These are phyloP conservation scores for Pseudoneurospora amorphoporcata DNA, from an alignment of 495 filamentous ascomycete genomes.

Conservation along the genomic window DNA sequence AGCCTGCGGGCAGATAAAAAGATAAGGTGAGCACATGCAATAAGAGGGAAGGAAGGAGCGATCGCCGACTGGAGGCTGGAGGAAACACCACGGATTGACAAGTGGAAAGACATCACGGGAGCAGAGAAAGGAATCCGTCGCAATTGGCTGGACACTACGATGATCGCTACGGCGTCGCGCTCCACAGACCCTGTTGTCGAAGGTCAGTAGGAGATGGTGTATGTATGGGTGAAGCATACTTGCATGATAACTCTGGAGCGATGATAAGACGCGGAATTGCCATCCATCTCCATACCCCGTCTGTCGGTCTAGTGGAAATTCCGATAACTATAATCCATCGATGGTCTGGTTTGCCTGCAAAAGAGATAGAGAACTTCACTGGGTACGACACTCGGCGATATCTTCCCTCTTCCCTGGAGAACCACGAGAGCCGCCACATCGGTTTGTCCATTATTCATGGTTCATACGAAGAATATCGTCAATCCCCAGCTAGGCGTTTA, in stretches of 20 bases:
- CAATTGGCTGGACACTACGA: not conserved
- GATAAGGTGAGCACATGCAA: not conserved
- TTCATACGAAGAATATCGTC: not conserved
- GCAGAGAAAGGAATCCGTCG: not conserved
- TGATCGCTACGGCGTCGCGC: not conserved
- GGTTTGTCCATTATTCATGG: not conserved
- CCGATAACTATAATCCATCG: not conserved
- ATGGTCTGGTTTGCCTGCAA: not conserved
- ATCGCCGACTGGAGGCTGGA: not conserved
- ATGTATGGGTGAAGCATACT: not conserved
- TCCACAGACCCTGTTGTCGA: not conserved
- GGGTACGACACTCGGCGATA: not conserved
- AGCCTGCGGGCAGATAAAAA: too few relatives aligned
- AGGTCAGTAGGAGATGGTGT: not conserved
- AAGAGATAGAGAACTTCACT: not conserved
- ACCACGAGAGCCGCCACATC: not conserved
- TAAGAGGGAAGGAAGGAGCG: not conserved
- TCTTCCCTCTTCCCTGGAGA: not conserved
- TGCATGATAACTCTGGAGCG: not conserved
- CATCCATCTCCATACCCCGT: not conserved
- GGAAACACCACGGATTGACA: not conserved
- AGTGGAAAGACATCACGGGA: not conserved
- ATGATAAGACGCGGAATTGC: not conserved
- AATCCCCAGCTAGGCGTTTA: not conserved
- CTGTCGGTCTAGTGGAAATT: not conserved